These are phyloP conservation scores for Saccharomycopsis fodiens DNA, from an alignment of 805 yeast genomes.

Conservation along the genomic window DNA sequence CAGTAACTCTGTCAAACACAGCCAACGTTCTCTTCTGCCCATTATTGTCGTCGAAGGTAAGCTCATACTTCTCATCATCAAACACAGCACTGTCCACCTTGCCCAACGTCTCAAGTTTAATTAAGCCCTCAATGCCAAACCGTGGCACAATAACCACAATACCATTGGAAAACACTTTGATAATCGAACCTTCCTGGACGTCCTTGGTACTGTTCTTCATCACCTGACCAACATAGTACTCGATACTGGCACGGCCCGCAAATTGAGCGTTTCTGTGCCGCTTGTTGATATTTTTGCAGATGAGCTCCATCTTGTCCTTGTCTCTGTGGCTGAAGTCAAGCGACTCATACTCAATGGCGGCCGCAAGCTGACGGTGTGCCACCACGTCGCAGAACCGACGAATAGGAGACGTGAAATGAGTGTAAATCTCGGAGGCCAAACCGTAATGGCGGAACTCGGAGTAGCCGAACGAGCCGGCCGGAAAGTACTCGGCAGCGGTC, in stretches of 20 bases:
- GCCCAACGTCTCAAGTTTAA: conserved; percentile 62
- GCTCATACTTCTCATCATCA: conserved; percentile 70
- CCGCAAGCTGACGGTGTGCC: conserved; percentile 95
- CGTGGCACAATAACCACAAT: conserved; percentile 90
- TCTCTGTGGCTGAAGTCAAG: conserved; percentile 78
- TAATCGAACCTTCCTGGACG: conserved; percentile 68
- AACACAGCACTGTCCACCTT: conserved; percentile 54
- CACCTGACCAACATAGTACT: conserved; percentile 96
- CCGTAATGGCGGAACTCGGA: conserved; percentile 96
- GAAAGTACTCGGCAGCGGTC: conserved; percentile 98
- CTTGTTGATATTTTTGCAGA: conserved; percentile 82
- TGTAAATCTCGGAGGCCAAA: conserved; percentile 92
- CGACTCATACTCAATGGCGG: conserved; percentile 93
- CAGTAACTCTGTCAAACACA: conserved; percentile 81
- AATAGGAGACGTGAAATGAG: conserved; percentile 98
- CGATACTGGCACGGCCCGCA: conserved; percentile 97
- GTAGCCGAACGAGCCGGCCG: conserved; percentile 82
- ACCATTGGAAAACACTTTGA: conserved; percentile 90
- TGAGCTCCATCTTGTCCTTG: conserved; percentile 79
- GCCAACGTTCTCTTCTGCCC: conserved; percentile 43
- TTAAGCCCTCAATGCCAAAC: conserved; percentile 92
- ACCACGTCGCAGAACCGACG: conserved; percentile 97
- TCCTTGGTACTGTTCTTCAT: conserved; percentile 78
- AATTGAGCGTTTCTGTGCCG: conserved; percentile 97
- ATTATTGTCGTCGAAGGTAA: conserved; percentile 43